Evolutionary conservation across 192 early-diverging fungal genomes (phyloP).

Genomic region (Umbelopsis vinacea): DNA sequence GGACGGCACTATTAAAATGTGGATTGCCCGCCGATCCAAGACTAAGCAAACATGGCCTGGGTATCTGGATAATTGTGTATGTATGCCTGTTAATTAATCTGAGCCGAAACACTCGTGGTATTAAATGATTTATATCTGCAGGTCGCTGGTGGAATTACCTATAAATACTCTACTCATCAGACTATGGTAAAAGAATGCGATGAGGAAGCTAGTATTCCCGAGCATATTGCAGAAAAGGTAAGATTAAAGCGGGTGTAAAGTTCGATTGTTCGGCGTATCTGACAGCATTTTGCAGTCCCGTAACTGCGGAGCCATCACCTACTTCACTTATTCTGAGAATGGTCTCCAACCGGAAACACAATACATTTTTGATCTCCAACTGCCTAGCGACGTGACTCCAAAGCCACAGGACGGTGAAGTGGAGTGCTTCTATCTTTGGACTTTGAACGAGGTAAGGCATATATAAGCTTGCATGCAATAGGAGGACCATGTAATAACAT

Average conservation of each 20-base stretch:
- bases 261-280: no score
- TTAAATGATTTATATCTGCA: conserved; percentile 11
- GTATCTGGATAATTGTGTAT: conserved; percentile 71
- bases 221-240: conserved; percentile 52
- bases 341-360: conserved; percentile 86
- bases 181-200: conserved; percentile 85
- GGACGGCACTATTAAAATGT: conserved; percentile 68
- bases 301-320: conserved; percentile 69
- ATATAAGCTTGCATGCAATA: conserved; percentile 1
- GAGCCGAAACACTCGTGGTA: background rate
- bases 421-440: conserved; percentile 73
- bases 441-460: conserved; percentile 62
- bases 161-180: conserved; percentile 57
- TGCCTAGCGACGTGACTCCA: conserved; percentile 65
- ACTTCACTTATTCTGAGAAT: conserved; percentile 62
- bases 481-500: background rate
- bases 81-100: conserved; percentile 18
- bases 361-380: conserved; percentile 83
- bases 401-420: conserved; percentile 87
- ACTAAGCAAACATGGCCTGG: conserved; percentile 91
- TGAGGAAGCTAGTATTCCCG: conserved; percentile 85
- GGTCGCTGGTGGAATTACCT: conserved; percentile 80
- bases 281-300: conserved; percentile 22
- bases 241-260: background rate
- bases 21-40: conserved; percentile 80